Evolutionary conservation across 257 asterid species (phyloP).

Genomic region (Solanum bulbocastanum): DNA sequence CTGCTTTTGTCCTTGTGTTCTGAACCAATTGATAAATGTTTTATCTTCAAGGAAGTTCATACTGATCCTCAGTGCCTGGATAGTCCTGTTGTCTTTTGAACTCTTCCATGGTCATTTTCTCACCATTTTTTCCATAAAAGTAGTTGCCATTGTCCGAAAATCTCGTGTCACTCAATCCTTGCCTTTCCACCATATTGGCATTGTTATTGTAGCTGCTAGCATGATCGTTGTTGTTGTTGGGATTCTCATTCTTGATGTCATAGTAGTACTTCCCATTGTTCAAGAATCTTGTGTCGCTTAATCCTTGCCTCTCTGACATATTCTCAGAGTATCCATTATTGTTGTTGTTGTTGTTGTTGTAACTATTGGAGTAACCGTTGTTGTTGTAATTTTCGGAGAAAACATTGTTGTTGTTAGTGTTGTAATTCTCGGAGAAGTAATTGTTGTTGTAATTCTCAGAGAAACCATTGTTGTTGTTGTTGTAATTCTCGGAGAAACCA

Average conservation of each 20-base stretch:
- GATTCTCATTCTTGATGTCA: conserved; percentile 12
- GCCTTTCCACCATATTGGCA: background rate
- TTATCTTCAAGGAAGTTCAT: conserved; percentile 28
- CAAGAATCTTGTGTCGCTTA: conserved; percentile 46
- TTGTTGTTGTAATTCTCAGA: background rate
- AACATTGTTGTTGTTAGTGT: background rate
- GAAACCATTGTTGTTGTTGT: background rate
- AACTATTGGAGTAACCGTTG: background rate
- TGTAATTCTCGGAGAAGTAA: background rate
- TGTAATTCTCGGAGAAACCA: background rate
- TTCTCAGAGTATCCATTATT: background rate
- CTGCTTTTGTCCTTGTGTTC: background rate
- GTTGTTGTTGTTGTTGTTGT: background rate
- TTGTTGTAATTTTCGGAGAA: background rate
- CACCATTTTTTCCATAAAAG: background rate
- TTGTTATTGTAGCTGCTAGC: background rate
- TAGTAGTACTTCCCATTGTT: conserved; percentile 28
- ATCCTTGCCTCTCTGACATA: conserved; percentile 24
- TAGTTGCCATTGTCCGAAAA: background rate
- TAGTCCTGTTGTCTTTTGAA: conserved; percentile 44
- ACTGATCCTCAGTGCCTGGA: conserved; percentile 19
- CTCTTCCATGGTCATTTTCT: conserved; percentile 44
- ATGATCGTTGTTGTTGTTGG: background rate
- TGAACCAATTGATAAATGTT: background rate
- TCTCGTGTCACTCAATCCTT: background rate